These are phyloP conservation scores for Cercospora brassicicola DNA, from an alignment of 2,329 filamentous ascomycete genomes.

Conservation along the genomic window DNA sequence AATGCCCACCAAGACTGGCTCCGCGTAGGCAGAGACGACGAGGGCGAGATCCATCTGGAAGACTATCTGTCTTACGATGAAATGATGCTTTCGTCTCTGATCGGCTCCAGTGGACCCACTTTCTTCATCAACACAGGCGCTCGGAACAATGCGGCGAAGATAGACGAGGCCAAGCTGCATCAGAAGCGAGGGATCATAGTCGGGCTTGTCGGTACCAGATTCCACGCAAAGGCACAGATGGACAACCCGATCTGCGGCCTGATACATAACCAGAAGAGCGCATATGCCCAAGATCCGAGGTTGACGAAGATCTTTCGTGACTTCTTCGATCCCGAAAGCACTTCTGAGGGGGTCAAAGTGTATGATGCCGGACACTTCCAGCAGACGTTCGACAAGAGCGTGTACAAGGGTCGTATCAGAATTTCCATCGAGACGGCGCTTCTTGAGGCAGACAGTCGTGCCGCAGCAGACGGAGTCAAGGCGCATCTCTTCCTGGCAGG, in stretches of 20 bases:
- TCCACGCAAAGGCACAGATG: not conserved
- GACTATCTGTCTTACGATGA: constrained; percentile 38
- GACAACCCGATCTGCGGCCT: not conserved
- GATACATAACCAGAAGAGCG: not conserved
- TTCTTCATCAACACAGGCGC: constrained; percentile 35
- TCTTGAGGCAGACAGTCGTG: not conserved
- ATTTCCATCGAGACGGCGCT: not conserved
- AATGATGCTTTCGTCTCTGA: constrained; percentile 35
- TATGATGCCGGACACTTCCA: not conserved
- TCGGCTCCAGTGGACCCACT: constrained; percentile 33
- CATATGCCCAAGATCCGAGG: not conserved
- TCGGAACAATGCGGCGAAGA: constrained; percentile 24
- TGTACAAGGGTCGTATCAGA: not conserved
- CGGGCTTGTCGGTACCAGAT: not conserved
- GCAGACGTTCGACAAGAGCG: not conserved
- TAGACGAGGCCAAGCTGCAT: constrained; percentile 6
- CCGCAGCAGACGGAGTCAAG: not conserved
- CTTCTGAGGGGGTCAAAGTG: not conserved
- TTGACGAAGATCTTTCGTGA: not conserved
- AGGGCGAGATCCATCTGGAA: constrained; percentile 17
- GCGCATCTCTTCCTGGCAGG: not conserved
- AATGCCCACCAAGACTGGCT: not conserved
- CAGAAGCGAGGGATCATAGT: constrained; percentile 2
- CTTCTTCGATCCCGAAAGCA: not conserved
- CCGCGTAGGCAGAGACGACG: not conserved